These are phyloP conservation scores for Aspergillus carbonarius DNA, from an alignment of 2,329 filamentous ascomycete species.

Conservation along the genomic window DNA sequence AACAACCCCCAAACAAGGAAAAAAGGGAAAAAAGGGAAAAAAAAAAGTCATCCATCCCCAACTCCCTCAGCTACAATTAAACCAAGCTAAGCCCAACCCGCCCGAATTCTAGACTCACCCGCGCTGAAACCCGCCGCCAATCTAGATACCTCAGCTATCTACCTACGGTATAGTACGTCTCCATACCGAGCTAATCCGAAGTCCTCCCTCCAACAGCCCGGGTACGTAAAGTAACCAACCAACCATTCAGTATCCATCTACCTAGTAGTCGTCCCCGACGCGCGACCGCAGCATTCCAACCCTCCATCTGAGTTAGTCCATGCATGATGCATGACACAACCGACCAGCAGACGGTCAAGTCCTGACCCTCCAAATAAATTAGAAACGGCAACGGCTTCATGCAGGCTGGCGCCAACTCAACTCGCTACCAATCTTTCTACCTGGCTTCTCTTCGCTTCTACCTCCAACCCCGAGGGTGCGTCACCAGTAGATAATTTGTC, in stretches of 20 bases:
- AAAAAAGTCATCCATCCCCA: too few relatives aligned
- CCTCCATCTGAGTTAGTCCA: slow-evolving; percentile 7
- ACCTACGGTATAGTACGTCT: not conserved
- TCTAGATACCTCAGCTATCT: too few relatives aligned
- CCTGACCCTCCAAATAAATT: not conserved
- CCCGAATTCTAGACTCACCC: not conserved
- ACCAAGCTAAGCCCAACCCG: not conserved
- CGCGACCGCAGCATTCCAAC: not conserved
- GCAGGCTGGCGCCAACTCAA: slow-evolving; percentile 8
- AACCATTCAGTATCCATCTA: too few relatives aligned
- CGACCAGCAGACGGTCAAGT: not conserved
- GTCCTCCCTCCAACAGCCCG: not conserved
- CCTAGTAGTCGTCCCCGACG: too few relatives aligned
- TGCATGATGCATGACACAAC: slow-evolving; percentile 22
- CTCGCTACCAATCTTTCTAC: too few relatives aligned
- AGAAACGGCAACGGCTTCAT: slow-evolving; percentile 16
- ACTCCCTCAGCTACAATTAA: too few relatives aligned
- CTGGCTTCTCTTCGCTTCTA: too few relatives aligned
- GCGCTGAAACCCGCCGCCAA: not conserved
- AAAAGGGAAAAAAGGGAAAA: too few relatives aligned
- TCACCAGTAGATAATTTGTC: not conserved
- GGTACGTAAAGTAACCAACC: not conserved
- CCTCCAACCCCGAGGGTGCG: not conserved
- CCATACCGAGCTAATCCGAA: not conserved
- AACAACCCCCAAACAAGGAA: too few relatives aligned